Base-by-base conservation (phyloP, 176 grass and related monocot species). In the Bonia amplexicaulis region DNA sequence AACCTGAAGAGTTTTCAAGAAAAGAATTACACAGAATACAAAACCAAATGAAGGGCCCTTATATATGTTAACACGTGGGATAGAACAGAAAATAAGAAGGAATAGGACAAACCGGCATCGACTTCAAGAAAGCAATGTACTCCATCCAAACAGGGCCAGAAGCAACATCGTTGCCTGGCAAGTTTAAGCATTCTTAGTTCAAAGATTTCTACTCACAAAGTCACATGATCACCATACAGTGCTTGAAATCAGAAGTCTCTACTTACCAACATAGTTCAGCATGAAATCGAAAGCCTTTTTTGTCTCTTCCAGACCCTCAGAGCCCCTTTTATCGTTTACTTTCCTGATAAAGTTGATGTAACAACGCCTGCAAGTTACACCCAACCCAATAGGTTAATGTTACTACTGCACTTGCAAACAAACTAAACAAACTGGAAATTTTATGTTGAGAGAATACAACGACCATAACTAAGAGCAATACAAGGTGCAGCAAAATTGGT, bases 101-200 rank as follows among this genome's bases (percentile, higher is more conserved):
- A 80, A 83, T 25, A 68, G 6, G 59, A 78, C 90, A 74, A n/a
- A 95, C 95, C 80, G 91, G 96, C 93, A 95, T 90, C 63, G 91
- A 89, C 85, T 98, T 98, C 78, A 98, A 90, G 80, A 98, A 95
- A 70, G 88, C 64, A 74, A 98, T 95, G 85, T 98, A 98, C 16
- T 98, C 96, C 96, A 95, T 88, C 96, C 96, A 98, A 83, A 95
- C 86, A 51, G 93, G 93, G 59, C 96, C 96, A 78, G 96, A 95
- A 81, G 93, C 89, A 27, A 95, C 90, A 85, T 98, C 96, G 81
- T 82, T 90, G 37, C 96, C 96, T 98, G 80, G 59, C 16, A 78
- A 13, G 41, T 62, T 85, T 67, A 72, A 76, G 47, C 59, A 66
- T 55, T 12, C 52, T 73, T 57, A 83, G 68, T 74, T 41, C 3